These are phyloP conservation scores for Neurospora tetraspora DNA, from an alignment of 495 filamentous ascomycete genomes.

Conservation along the genomic window DNA sequence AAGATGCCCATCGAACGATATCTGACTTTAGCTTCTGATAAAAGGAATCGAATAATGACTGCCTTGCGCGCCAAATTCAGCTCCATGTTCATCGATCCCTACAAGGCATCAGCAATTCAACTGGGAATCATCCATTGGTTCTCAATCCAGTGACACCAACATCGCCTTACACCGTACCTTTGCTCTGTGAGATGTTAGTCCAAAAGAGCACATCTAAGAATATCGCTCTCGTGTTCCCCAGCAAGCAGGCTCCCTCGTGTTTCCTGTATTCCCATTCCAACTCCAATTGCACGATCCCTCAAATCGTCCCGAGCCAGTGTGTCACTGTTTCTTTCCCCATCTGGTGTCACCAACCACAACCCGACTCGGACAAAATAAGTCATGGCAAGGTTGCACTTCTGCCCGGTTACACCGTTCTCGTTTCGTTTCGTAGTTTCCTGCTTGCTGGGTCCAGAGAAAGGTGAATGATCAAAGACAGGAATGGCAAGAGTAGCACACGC, in stretches of 20 bases:
- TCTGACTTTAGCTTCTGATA: neutral
- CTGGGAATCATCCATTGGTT: neutral
- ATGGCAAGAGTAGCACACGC: too few relatives aligned
- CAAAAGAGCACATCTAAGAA: neutral
- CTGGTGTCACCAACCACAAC: neutral
- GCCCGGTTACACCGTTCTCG: neutral
- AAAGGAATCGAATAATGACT: neutral
- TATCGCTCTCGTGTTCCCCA: neutral
- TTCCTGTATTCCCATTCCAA: neutral
- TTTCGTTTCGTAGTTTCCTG: neutral
- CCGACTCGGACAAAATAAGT: neutral
- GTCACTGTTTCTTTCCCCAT: neutral
- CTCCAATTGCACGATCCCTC: too few relatives aligned
- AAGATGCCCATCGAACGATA: neutral
- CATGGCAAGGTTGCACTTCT: neutral
- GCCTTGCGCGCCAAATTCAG: neutral
- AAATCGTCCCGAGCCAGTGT: neutral
- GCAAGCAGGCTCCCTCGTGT: neutral
- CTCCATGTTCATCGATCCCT: neutral
- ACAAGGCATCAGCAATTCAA: neutral
- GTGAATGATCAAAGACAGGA: neutral
- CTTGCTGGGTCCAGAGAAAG: neutral
- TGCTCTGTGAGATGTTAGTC: neutral
- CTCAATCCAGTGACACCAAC: neutral
- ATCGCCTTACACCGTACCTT: neutral